Evolutionary conservation across 805 yeast species (phyloP).

Genomic region (Jamesozyma spencerorum): DNA sequence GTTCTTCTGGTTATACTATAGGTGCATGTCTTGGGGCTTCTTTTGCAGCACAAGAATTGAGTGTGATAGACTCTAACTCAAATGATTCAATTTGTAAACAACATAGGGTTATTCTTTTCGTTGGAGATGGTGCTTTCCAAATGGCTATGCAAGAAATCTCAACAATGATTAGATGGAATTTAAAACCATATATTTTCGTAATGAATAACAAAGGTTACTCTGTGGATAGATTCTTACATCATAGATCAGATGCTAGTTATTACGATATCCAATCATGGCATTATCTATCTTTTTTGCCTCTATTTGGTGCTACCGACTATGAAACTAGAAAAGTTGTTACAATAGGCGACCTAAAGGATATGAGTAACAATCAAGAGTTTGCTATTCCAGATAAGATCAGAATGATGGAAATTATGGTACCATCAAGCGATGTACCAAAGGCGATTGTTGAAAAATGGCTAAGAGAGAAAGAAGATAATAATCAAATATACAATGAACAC

Average conservation of each 20-base stretch:
- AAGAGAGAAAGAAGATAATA: constrained; percentile 16
- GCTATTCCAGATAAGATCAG: constrained; percentile 37
- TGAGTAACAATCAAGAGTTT: constrained; percentile 35
- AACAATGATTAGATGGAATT: constrained; percentile 45
- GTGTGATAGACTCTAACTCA: constrained; percentile 3
- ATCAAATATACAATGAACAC: constrained; percentile 2
- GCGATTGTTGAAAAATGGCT: constrained; percentile 22
- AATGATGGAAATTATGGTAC: constrained; percentile 48
- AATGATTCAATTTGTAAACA: constrained; percentile 24
- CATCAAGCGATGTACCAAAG: constrained; percentile 51
- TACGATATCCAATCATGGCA: constrained; percentile 60
- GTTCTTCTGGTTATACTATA: constrained; percentile 56
- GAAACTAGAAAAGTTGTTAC: constrained; percentile 38
- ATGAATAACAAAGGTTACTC: constrained; percentile 62
- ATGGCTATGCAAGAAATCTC: constrained; percentile 58
- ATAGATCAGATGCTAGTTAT: constrained; percentile 40
- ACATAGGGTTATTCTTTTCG: constrained; percentile 47
- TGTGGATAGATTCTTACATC: constrained; percentile 54
- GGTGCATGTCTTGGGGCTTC: constrained; percentile 59
- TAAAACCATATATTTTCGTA: constrained; percentile 49
- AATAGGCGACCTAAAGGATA: constrained; percentile 39
- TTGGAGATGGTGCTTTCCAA: constrained; percentile 65
- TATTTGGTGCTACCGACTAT: constrained; percentile 48
- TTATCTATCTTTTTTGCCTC: constrained; percentile 35
- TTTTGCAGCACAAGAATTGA: constrained; percentile 44